Evolutionary conservation across 352 stramenopile species (phyloP), one percentile per base, ranked within the genome.

Genomic region (Globisporangium orthogonon): DNA sequence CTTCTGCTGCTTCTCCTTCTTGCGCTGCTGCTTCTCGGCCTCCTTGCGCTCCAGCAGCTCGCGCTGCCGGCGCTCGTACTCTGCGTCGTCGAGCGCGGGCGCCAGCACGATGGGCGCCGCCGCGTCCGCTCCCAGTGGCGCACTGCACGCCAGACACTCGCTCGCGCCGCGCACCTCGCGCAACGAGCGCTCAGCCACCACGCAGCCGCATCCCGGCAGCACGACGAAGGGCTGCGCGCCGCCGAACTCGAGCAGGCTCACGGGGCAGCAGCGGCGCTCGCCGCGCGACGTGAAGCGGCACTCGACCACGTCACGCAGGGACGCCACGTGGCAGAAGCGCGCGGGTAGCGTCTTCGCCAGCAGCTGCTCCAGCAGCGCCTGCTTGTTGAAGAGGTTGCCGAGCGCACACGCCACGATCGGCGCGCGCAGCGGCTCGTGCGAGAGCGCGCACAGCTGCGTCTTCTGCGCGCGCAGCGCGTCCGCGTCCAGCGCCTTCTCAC

Each of bases 331-430:
- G 35, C 68, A 58, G 60, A 96, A 93, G 18, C 68, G 60, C 46
- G 81, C 67, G 2, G 88, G 80, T 47, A 97, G 67, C 48, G 81
- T 79, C 45, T 83, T 78, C 4, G 91, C 84, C 50, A 97, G 67
- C 44, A 97, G 54, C 23, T 79, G 76, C 65, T 91, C 75, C 13
- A 97, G 64, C 58, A 97, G 60, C 46, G 77, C 74, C 58, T 96
- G 83, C 73, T 97, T 97, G 69, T 97, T 97, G 73, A 93, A 97
- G 11, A 97, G 63, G 66, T 97, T 95, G 52, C 91, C 91, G 30
- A 97, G 68, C 50, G 81, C 76, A 64, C 89, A 97, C 13, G 77
- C 86, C 37, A 97, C 91, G 40, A 97, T 78, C 15, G 89, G 89
- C 57, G 87, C 86, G 4, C 70, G 64, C 37, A 97, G 73, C 43